Conservation (phyloP, 768 basidiomycete genomes). For the Coprinopsis strossmayeri region DNA sequence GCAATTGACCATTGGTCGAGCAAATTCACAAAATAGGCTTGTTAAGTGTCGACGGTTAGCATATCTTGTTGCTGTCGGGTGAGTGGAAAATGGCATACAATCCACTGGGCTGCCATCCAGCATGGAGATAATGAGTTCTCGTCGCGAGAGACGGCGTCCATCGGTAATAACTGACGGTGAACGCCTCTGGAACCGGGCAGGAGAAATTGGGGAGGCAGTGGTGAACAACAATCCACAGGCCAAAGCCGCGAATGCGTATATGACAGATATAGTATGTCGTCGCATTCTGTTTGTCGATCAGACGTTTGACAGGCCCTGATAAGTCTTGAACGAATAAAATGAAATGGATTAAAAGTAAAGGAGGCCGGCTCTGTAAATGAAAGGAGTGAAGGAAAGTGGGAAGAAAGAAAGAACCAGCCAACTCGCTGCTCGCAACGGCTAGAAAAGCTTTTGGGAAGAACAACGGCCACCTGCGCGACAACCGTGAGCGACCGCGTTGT, state of each 20-base stretch:
- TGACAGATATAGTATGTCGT: not conserved
- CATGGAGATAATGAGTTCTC: not conserved
- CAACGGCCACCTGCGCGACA: too few species aligned
- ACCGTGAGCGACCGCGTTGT: too few species aligned
- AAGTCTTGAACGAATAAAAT: too few species aligned
- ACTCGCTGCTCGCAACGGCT: too few species aligned
- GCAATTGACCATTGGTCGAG: constrained; percentile 17
- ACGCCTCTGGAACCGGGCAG: too few species aligned
- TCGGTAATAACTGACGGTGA: too few species aligned
- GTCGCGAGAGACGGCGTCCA: not conserved
- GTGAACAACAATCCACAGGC: not conserved
- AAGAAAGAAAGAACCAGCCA: too few species aligned
- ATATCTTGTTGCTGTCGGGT: not conserved
- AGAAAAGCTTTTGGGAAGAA: too few species aligned
- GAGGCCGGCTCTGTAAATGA: constrained; percentile 1
- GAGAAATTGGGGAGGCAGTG: not conserved
- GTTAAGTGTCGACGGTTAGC: not conserved
- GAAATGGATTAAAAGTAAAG: not conserved
- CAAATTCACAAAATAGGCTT: constrained; percentile 18
- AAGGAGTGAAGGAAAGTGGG: constrained; percentile 8
- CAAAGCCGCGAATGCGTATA: not conserved
- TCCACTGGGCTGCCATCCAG: not conserved
- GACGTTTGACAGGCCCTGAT: too few species aligned
- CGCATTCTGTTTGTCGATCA: not conserved
- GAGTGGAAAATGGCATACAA: not conserved